Conservation (phyloP, 2,329 filamentous ascomycete species). For the Dothidotthia symphoricarpi region DNA sequence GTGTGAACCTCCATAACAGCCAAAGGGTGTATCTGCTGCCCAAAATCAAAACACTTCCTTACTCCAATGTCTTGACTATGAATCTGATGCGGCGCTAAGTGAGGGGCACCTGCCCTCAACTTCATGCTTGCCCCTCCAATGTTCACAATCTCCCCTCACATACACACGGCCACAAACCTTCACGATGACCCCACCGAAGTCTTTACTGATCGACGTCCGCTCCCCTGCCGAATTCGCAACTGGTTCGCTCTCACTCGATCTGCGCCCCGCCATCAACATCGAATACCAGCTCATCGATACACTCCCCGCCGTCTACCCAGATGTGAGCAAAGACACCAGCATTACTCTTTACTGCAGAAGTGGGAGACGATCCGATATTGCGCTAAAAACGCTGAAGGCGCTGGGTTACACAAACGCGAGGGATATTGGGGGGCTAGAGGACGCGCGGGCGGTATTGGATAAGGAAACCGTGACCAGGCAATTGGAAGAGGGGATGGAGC, state of each 20-base stretch:
- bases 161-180: slow-evolving; percentile 3
- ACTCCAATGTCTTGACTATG: no score
- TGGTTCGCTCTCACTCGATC: slow-evolving; percentile 27
- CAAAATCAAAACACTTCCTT: no score
- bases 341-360: slow-evolving; percentile 42
- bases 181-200: slow-evolving; percentile 8
- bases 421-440: slow-evolving; percentile 40
- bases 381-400: slow-evolving; percentile 26
- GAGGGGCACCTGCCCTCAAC: slow-evolving; percentile 1
- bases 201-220: slow-evolving; percentile 40
- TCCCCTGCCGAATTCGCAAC: slow-evolving; percentile 38
- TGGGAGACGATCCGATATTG: slow-evolving; percentile 36
- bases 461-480: slow-evolving; percentile 25
- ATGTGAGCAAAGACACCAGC: slow-evolving; percentile 25
- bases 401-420: slow-evolving; percentile 34
- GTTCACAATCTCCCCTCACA: not conserved
- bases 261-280: slow-evolving; percentile 37
- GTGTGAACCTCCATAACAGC: no score
- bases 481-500: slow-evolving; percentile 8
- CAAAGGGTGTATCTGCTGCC: no score
- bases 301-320: slow-evolving; percentile 23
- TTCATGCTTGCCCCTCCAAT: not conserved
- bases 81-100: not conserved
- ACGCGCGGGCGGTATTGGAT: slow-evolving; percentile 29
- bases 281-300: slow-evolving; percentile 37